Conservation (phyloP, 495 filamentous ascomycete genomes). For the Aspergillus campestris region DNA sequence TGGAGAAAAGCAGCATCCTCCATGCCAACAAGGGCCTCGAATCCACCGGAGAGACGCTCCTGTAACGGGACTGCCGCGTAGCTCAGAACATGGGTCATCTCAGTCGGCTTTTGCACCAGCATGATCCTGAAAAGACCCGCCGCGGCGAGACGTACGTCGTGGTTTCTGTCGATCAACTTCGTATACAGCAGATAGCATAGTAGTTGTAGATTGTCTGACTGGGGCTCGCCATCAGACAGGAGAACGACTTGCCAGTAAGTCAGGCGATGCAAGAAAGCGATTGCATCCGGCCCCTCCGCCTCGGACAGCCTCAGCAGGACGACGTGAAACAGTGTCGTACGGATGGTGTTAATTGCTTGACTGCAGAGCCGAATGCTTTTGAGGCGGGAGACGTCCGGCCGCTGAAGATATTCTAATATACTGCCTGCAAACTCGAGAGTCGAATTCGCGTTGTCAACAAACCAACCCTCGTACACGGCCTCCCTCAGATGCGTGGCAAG, state of each 20-base stretch:
- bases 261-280: conserved; percentile 69
- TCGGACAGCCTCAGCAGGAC: conserved; percentile 77
- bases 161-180: conserved; percentile 58
- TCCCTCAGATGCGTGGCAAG: conserved; percentile 75
- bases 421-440: conserved; percentile 82
- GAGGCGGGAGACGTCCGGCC: conserved; percentile 66
- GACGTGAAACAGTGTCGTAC: conserved; percentile 64
- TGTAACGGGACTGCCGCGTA: conserved; percentile 62
- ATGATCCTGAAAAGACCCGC: conserved; percentile 83
- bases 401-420: conserved; percentile 79
- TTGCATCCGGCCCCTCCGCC: conserved; percentile 57
- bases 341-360: conserved; percentile 65
- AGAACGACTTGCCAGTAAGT: conserved; percentile 93
- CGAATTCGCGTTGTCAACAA: conserved; percentile 66
- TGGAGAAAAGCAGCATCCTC: conserved; percentile 78
- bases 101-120: conserved; percentile 86
- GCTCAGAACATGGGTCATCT: conserved; percentile 61
- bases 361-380: conserved; percentile 87
- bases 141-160: conserved; percentile 63
- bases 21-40: conserved; percentile 74
- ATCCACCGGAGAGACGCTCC: conserved; percentile 62
- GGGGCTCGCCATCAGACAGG: conserved; percentile 63
- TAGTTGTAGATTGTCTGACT: conserved; percentile 68
- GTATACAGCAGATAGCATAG: conserved; percentile 87
- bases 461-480: conserved; percentile 92